These are phyloP conservation scores for Zymoseptoria brevis DNA, from an alignment of 2,329 filamentous ascomycete genomes.

Conservation along the genomic window DNA sequence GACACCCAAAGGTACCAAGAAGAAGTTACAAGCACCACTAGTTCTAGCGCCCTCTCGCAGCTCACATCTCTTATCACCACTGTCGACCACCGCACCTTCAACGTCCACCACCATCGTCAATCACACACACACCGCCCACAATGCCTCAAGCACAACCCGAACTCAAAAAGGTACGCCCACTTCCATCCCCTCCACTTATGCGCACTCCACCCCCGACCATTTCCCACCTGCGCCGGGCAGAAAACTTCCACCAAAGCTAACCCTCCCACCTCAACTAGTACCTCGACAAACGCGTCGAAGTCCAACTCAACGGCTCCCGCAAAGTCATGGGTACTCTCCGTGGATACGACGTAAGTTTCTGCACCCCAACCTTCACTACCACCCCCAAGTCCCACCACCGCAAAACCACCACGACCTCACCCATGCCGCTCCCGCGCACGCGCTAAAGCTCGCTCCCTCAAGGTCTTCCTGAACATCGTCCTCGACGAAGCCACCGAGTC, in stretches of 20 bases:
- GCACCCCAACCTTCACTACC: no score
- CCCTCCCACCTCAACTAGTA: constrained; percentile 46
- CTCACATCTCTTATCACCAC: background rate
- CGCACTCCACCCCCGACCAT: background rate
- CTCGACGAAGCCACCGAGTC: constrained; percentile 95
- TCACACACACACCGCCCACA: constrained; percentile 3
- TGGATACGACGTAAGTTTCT: constrained; percentile 77
- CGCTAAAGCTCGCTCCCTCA: background rate
- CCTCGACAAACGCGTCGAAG: constrained; percentile 97
- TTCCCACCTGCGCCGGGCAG: background rate
- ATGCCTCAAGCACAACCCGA: constrained; percentile 98
- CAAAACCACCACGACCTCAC: no score
- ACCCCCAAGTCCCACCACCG: no score
- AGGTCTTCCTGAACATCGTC: constrained; percentile 98
- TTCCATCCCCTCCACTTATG: background rate
- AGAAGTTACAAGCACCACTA: background rate
- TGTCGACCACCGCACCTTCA: background rate
- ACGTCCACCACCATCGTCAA: background rate
- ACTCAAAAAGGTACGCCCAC: constrained; percentile 75
- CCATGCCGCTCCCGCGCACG: no score
- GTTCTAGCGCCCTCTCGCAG: background rate
- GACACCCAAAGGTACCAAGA: background rate
- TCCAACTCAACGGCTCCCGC: constrained; percentile 94
- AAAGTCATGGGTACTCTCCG: constrained; percentile 92
- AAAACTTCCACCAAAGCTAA: background rate